Percentiles rank a stretch among this genome's conserved stretches.
phyloP scores from a whole-genome alignment of 1,284 basidiomycete genomes.

The Fomitopsis schrenkii region DNA sequence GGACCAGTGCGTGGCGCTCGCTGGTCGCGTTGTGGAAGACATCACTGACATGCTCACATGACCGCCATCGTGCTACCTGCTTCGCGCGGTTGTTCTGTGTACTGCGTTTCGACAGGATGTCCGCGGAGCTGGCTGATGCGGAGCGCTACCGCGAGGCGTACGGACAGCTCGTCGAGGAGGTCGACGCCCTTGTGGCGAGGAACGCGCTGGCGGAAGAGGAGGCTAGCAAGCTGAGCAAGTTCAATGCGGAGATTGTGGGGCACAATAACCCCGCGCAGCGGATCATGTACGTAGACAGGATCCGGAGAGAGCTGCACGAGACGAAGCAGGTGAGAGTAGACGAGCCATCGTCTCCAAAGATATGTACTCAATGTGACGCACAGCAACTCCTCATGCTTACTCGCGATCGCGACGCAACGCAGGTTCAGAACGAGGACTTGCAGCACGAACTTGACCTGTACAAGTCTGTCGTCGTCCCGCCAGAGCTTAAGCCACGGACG shows the following conservation, averaged over 20 bases:
- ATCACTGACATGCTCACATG: neutral
- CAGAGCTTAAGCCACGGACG: conserved; percentile 57
- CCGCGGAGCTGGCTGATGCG: conserved; percentile 50
- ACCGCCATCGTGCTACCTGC: neutral
- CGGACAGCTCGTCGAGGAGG: conserved; percentile 53
- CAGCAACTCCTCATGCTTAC: conserved; percentile 55
- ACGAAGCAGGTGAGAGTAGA: conserved; percentile 55
- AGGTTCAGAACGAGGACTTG: conserved; percentile 47
- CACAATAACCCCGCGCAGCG: conserved; percentile 73
- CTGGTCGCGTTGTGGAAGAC: neutral
- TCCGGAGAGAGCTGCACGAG: conserved; percentile 65
- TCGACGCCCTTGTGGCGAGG: conserved; percentile 56
- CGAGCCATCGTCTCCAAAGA: neutral
- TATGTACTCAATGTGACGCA: neutral
- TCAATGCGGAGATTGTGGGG: conserved; percentile 74
- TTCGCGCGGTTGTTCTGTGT: neutral
- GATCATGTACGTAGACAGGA: conserved; percentile 71
- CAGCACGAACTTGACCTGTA: conserved; percentile 64
- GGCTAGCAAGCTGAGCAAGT: conserved; percentile 57
- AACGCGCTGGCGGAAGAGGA: conserved; percentile 74
- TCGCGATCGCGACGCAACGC: conserved; percentile 50
- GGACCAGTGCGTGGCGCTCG: conserved; percentile 43
- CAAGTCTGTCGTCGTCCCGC: conserved; percentile 58
- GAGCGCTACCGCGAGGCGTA: conserved; percentile 68
- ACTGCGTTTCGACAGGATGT: conserved; percentile 38